Percentiles rank a stretch among this genome's conserved stretches.
Evolutionary conservation across 108 stramenopile species (phyloP).

Genomic region (Nitzschia putrida): DNA sequence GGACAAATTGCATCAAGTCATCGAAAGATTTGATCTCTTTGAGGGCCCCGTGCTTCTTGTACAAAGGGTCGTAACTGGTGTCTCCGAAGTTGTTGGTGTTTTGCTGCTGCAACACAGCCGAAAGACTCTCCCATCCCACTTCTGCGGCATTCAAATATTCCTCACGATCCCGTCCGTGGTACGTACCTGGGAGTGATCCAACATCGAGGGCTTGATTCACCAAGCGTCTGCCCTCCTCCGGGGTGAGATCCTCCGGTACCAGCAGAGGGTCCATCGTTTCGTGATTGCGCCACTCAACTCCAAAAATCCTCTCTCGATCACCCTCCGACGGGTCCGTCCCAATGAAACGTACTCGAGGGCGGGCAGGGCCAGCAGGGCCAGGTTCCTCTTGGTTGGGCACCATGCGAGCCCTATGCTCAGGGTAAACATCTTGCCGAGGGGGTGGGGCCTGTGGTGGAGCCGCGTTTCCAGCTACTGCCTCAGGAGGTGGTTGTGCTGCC

Average conservation of each 20-base stretch:
- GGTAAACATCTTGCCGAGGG: neutral
- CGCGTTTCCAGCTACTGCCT: neutral
- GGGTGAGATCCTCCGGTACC: neutral
- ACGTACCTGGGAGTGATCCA: conserved; percentile 2
- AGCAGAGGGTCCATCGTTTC: neutral
- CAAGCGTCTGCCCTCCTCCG: neutral
- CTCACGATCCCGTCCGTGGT: neutral
- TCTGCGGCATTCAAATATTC: too few relatives aligned
- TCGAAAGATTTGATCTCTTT: neutral
- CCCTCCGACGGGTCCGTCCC: conserved; percentile 2
- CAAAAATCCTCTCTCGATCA: neutral
- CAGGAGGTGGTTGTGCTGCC: neutral
- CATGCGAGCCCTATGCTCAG: neutral
- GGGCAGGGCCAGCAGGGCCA: neutral
- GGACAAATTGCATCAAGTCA: neutral
- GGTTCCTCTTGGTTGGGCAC: neutral
- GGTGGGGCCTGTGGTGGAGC: neutral
- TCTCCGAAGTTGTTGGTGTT: neutral
- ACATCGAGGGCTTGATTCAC: neutral
- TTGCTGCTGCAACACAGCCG: neutral
- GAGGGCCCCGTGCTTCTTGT: neutral
- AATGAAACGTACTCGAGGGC: neutral
- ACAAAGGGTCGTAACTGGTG: neutral
- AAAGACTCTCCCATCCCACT: neutral
- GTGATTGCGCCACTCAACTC: neutral